Conservation (phyloP, 768 basidiomycete species). For the Suillus americanus region DNA sequence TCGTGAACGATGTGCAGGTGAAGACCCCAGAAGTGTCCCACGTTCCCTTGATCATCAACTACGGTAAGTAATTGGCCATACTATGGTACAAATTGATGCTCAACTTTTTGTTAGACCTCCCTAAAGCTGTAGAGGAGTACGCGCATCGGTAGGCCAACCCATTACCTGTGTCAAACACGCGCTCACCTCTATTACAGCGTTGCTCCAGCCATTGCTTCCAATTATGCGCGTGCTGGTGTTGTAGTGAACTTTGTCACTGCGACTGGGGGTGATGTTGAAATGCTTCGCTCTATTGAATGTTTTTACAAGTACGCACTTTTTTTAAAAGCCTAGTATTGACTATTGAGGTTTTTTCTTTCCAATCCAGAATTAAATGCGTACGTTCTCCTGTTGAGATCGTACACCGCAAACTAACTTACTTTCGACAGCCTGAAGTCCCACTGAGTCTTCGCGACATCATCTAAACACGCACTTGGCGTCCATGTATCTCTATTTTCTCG, state of each 20-base stretch:
- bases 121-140: slow-evolving; percentile 96
- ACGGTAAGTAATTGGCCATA: slow-evolving; percentile 49
- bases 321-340: background rate
- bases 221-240: slow-evolving; percentile 84
- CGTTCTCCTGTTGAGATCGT: slow-evolving; percentile 28
- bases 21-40: slow-evolving; percentile 89
- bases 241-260: slow-evolving; percentile 97
- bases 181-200: slow-evolving; percentile 49
- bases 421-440: slow-evolving; percentile 81
- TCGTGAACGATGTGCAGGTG: slow-evolving; percentile 92
- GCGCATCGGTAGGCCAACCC: slow-evolving; percentile 70
- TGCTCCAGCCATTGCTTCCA: slow-evolving; percentile 81
- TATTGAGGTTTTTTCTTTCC: slow-evolving; percentile 13
- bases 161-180: background rate
- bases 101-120: slow-evolving; percentile 58
- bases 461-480: slow-evolving; percentile 50
- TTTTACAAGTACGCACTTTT: slow-evolving; percentile 79
- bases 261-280: slow-evolving; percentile 96
- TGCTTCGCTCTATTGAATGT: slow-evolving; percentile 97
- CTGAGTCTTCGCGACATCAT: slow-evolving; percentile 88
- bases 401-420: slow-evolving; percentile 1
- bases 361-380: slow-evolving; percentile 83
- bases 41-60: slow-evolving; percentile 93
- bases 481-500: slow-evolving; percentile 82
- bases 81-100: background rate